Evolutionary conservation across 345 rosid genomes (phyloP), one percentile per base, ranked within the genome.

Genomic region (Tarenaya hassleriana): DNA sequence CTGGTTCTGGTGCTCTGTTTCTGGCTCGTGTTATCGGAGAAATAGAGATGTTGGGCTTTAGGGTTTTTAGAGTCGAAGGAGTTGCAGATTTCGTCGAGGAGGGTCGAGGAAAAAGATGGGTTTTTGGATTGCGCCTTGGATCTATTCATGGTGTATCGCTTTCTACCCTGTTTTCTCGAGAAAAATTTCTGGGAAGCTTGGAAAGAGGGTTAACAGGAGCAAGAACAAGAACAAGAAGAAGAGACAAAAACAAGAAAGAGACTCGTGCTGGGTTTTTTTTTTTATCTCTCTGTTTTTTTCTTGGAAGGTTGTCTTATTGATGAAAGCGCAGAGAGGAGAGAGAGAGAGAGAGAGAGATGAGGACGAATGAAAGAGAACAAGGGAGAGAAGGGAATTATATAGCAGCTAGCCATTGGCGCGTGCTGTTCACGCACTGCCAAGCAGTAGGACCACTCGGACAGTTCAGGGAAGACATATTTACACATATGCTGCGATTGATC

Each of bases 61-160:
- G 61, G 40, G 37, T 66, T 71, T 1, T 76, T 64, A 1, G 75
- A 89, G 18, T 75, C 92, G 37, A 83, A 77, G 21, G 96, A 84
- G 38, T 90, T 83, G 79, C 83, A 91, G 66, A 91, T 91, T 75
- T 88, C 74, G 56, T 91, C 98, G 37, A 91, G 96, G 14, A 91
- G 88, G 47, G 73, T 62, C 4, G 98, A 88, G 21, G 98, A 91
- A 71, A 88, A 91, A 56, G 98, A 84, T 32, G 95, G 95, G 82
- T 56, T 75, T 16, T 50, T 60, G 0, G 55, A 39, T 47, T 47
- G 47, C 8, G 47, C 27, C 58, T 66, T 58, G 71, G 71, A 67
- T 60, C 43, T 60, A 54, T 60, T 61, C 71, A 67, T 67, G 56
- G 11, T 60, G 16, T 24, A 5, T 24, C 29, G 29, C 5, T 24